phyloP scores from a whole-genome alignment of 148 eudicot genomes.

The Fagopyrum homotropicum region DNA sequence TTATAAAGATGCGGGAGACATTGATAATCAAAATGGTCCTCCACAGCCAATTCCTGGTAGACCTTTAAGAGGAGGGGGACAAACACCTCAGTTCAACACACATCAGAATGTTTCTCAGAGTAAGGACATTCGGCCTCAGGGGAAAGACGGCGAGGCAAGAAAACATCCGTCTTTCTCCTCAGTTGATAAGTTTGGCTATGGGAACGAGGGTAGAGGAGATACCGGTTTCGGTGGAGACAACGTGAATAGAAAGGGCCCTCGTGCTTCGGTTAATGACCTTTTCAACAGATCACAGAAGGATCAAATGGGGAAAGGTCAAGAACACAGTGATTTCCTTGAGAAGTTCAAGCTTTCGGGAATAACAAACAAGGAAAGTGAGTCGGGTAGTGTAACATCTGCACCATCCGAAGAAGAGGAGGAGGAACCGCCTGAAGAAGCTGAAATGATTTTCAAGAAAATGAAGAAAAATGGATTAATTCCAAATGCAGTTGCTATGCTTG shows the following conservation, averaged over 20 bases:
- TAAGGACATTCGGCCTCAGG: slow-evolving; percentile 15
- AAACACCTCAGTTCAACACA: slow-evolving; percentile 20
- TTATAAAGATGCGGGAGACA: slow-evolving; percentile 17
- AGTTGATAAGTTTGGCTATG: slow-evolving; percentile 18
- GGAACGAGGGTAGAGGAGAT: slow-evolving; percentile 9
- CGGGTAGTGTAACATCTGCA: background rate
- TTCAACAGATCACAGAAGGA: slow-evolving; percentile 17
- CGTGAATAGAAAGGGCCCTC: slow-evolving; percentile 16
- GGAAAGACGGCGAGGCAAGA: slow-evolving; percentile 22
- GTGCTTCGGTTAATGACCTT: slow-evolving; percentile 26
- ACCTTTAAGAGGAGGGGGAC: slow-evolving; percentile 36
- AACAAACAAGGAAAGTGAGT: slow-evolving; percentile 12
- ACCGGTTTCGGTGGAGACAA: slow-evolving; percentile 15
- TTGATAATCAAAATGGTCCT: slow-evolving; percentile 18
- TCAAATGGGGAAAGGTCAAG: slow-evolving; percentile 19
- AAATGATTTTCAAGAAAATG: slow-evolving; percentile 83
- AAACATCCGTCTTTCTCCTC: slow-evolving; percentile 5
- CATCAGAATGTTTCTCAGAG: slow-evolving; percentile 13
- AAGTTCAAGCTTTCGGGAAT: slow-evolving; percentile 51
- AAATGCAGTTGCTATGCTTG: slow-evolving; percentile 90
- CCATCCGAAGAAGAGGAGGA: slow-evolving; percentile 19
- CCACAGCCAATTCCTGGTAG: slow-evolving; percentile 42
- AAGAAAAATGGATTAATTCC: slow-evolving; percentile 84
- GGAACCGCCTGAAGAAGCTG: slow-evolving; percentile 51
- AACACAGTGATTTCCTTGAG: slow-evolving; percentile 48